phyloP scores from a whole-genome alignment of 768 basidiomycete genomes.

The Naematelia encephala region DNA sequence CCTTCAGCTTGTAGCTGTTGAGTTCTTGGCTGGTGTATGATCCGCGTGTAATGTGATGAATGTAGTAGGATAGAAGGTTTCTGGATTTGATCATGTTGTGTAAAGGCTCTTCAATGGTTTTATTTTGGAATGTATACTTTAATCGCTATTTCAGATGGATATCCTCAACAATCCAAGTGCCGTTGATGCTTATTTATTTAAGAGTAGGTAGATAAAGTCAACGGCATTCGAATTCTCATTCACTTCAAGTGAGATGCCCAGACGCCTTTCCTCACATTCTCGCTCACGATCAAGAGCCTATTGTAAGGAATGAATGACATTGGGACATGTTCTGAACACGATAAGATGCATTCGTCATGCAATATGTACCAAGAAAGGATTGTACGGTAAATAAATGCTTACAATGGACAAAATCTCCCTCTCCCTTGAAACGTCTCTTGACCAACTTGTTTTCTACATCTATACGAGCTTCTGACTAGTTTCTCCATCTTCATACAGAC shows the following conservation, averaged over 20 bases:
- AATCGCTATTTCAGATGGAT: not conserved
- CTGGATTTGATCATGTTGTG: not conserved
- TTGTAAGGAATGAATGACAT: too few relatives aligned
- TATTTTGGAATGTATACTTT: not conserved
- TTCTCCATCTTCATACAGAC: not conserved
- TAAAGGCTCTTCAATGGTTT: not conserved
- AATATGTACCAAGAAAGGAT: not conserved
- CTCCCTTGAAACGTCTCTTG: not conserved
- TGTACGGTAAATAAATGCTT: not conserved
- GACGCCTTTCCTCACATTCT: too few relatives aligned
- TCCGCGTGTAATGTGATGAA: not conserved
- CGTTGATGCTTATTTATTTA: too few relatives aligned
- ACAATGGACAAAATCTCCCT: not conserved
- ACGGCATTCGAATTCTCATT: too few relatives aligned
- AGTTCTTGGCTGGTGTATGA: not conserved
- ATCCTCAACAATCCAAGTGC: too few relatives aligned
- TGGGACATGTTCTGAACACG: not conserved
- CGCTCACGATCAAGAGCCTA: too few relatives aligned
- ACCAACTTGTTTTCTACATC: not conserved
- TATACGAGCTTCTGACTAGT: too few relatives aligned
- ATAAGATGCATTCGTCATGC: not conserved
- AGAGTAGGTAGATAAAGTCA: too few relatives aligned
- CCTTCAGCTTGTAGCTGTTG: conserved; percentile 42
- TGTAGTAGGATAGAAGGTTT: too few relatives aligned
- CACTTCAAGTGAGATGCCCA: too few relatives aligned